phyloP scores from a whole-genome alignment of 805 yeast species.

The Kazachstania bromeliacearum region DNA sequence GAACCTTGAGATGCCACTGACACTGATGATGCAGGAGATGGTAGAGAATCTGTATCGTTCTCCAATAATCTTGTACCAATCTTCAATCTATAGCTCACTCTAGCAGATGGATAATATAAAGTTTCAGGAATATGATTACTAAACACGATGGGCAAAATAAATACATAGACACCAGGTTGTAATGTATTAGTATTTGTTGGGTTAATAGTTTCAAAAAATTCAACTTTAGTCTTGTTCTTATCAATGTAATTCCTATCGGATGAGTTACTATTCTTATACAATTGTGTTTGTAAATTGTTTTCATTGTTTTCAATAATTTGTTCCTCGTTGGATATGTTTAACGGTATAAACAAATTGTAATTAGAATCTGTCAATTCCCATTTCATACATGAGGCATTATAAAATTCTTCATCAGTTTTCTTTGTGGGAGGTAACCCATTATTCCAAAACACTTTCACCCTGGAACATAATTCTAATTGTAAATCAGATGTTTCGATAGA shows the following conservation, averaged over 20 bases:
- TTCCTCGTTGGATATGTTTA: constrained; percentile 5
- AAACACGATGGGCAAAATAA: constrained; percentile 50
- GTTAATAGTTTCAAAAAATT: constrained; percentile 2
- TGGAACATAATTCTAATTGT: constrained; percentile 35
- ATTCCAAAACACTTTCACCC: constrained; percentile 43
- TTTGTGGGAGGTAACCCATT: constrained; percentile 42
- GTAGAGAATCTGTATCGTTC: not conserved
- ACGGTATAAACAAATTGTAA: constrained; percentile 35
- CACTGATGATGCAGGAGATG: not conserved
- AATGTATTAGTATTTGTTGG: constrained; percentile 6
- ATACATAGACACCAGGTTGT: constrained; percentile 62
- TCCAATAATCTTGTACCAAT: constrained; percentile 11
- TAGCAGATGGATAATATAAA: constrained; percentile 29
- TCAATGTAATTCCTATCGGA: constrained; percentile 9
- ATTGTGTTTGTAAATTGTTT: not conserved
- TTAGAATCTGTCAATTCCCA: constrained; percentile 38
- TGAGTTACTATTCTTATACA: not conserved
- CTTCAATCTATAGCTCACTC: constrained; percentile 15
- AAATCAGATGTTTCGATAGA: constrained; percentile 33
- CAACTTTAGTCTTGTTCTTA: constrained; percentile 3
- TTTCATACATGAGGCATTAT: constrained; percentile 37
- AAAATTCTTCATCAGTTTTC: constrained; percentile 36
- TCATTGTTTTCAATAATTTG: constrained; percentile 8
- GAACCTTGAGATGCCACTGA: constrained; percentile 2
- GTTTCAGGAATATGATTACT: constrained; percentile 57